Percentiles rank a stretch among this genome's conserved stretches.
Conservation (phyloP, 2,329 filamentous ascomycete species). For the Diaporthe humulicola region DNA sequence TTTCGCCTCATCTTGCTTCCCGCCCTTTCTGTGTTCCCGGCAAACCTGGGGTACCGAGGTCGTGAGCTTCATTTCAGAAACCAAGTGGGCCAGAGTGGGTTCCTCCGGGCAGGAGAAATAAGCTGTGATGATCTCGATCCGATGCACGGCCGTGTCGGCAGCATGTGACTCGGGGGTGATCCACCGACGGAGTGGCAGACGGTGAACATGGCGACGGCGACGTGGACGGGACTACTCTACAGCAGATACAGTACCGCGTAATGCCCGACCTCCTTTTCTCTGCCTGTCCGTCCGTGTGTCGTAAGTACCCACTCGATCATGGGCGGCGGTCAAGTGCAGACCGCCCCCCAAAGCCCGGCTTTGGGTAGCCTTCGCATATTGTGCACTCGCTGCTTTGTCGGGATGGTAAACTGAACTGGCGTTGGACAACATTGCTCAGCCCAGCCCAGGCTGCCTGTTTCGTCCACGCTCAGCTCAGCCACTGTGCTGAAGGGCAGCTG, state of each 20-base stretch:
- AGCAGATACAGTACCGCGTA: neutral
- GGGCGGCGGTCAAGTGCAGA: conserved; percentile 25
- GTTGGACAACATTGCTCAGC: conserved; percentile 12
- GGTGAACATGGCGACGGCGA: conserved; percentile 3
- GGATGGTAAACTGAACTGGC: neutral
- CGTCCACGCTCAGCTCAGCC: conserved; percentile 25
- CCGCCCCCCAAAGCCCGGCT: neutral
- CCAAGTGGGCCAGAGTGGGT: neutral
- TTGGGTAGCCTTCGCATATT: conserved; percentile 6
- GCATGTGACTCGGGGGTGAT: conserved; percentile 1
- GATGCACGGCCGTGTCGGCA: conserved; percentile 15
- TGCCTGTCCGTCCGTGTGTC: neutral
- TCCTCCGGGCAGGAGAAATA: conserved; percentile 1
- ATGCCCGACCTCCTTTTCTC: conserved; percentile 5
- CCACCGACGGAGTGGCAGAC: conserved; percentile 11
- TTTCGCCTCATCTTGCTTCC: conserved; percentile 19
- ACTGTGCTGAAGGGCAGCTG: neutral
- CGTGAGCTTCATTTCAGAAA: conserved; percentile 2
- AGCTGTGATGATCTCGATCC: conserved; percentile 9
- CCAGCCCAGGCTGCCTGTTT: conserved; percentile 5
- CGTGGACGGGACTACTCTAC: neutral
- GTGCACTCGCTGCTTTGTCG: neutral
- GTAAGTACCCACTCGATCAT: neutral
- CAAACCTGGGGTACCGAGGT: neutral
- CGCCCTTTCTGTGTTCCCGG: conserved; percentile 8